Conservation (phyloP, 345 rosid species). For the Raphanus sativus region DNA sequence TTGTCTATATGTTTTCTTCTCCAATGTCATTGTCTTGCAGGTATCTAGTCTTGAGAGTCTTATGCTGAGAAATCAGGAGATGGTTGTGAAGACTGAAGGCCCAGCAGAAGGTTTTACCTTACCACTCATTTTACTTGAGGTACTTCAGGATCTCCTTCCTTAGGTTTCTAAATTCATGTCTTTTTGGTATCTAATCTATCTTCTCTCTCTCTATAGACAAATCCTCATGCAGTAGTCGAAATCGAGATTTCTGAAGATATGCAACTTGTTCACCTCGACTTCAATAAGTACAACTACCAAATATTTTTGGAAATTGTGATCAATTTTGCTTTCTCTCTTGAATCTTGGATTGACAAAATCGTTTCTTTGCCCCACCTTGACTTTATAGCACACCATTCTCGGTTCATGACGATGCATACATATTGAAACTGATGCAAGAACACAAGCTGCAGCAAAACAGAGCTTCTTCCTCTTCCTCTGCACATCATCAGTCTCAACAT, state of each 20-base stretch:
- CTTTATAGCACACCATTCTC: constrained; percentile 48
- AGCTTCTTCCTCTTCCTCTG: constrained; percentile 36
- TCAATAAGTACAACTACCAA: constrained; percentile 40
- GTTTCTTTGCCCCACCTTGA: background rate
- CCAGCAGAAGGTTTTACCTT: constrained; percentile 44
- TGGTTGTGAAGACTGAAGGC: constrained; percentile 31
- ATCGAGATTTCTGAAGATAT: constrained; percentile 56
- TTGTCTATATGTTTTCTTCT: constrained; percentile 1
- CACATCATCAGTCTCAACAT: constrained; percentile 31
- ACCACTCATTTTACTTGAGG: constrained; percentile 52
- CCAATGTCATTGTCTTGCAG: constrained; percentile 8
- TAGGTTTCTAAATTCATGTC: background rate
- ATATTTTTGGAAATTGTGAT: no score
- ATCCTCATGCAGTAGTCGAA: constrained; percentile 52
- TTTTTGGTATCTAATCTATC: background rate
- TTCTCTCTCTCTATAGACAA: constrained; percentile 36
- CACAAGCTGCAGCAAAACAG: constrained; percentile 34
- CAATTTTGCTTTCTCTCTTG: background rate
- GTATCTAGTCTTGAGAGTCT: constrained; percentile 45
- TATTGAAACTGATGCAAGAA: constrained; percentile 42
- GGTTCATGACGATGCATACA: constrained; percentile 44
- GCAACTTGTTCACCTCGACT: constrained; percentile 56
- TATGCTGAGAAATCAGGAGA: constrained; percentile 40
- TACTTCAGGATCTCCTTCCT: background rate
- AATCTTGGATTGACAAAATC: background rate